Percentiles rank a stretch among this genome's conserved stretches.
Conservation (phyloP, 495 filamentous ascomycete genomes). For the Neurospora sp. region DNA sequence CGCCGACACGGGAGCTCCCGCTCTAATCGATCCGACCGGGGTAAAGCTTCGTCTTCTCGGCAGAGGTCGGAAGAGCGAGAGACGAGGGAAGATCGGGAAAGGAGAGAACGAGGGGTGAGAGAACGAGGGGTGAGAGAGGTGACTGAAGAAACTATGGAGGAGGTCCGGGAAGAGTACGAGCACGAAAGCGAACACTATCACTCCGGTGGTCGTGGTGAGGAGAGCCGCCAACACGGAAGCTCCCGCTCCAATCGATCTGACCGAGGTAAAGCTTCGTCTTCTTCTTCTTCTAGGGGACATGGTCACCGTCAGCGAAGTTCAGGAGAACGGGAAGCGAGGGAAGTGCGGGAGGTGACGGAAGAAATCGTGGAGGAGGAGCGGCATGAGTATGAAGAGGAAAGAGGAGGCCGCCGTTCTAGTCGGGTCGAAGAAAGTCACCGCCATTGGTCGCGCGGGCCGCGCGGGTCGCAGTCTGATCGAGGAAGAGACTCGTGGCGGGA, state of each 20-base stretch:
- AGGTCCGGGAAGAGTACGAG: slow-evolving; percentile 56
- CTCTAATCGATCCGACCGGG: not conserved
- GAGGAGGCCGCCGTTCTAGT: not conserved
- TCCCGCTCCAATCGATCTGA: not conserved
- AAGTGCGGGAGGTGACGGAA: slow-evolving; percentile 10
- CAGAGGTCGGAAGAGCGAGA: not conserved
- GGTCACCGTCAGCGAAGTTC: not conserved
- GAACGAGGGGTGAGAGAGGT: slow-evolving; percentile 26
- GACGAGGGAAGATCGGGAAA: slow-evolving; percentile 50
- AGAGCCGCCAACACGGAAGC: not conserved
- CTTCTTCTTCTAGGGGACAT: not conserved
- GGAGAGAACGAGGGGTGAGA: not conserved
- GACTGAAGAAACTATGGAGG: slow-evolving; percentile 74
- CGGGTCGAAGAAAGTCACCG: not conserved
- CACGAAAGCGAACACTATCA: not conserved
- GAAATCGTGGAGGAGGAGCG: not conserved
- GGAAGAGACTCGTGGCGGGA: not conserved
- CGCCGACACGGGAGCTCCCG: not conserved
- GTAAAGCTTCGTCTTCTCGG: not conserved
- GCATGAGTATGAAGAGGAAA: not conserved
- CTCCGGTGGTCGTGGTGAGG: not conserved
- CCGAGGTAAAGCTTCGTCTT: not conserved
- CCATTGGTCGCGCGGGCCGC: not conserved
- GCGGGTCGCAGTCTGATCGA: not conserved
- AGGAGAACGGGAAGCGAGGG: slow-evolving; percentile 4